Evolutionary conservation across 2,329 filamentous ascomycete species (phyloP), one percentile per base, ranked within the genome.

Genomic region (Aspergillus nomiae): DNA sequence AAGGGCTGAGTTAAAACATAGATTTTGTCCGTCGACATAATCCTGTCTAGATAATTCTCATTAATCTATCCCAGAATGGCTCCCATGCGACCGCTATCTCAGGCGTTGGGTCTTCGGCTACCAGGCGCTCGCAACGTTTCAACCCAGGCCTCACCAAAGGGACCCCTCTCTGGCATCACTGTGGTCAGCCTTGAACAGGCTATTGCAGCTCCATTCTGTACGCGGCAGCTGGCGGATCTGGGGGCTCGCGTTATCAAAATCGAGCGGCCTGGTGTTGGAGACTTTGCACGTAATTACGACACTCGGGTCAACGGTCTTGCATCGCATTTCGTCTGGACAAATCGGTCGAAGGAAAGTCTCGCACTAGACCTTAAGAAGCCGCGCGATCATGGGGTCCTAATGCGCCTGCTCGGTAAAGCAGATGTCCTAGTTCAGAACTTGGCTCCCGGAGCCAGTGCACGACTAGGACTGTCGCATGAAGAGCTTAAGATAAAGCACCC

Each of bases 271-370:
- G 78, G 73, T 0, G 79, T 79, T 0, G 84, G 84, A 1, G 84
- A 86, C 67, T 86, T 86, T 67, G 84, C 84, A 0, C 80, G 83
- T 1, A 72, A 78, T 14, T 85, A 85, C 64, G 84, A 86, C 67
- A 78, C 73, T 0, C 79, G 83, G 10, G 83, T 85, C 2, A 76
- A 80, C 9, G 84, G 84, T 0, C 72, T 84, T 16, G 75, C 82
- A 0, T 86, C 84, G 0, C 84, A 86, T 67, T 86, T 86, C 61
- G 78, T 86, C n/a, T 86, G 84, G 84, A 77, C 81, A 0, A 86
- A 85, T 63, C 78, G 84, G 26, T 84, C 83, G 8, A 86, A 86
- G 59, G 83, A 86, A 68, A 84, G 82, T 55, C 71, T 86, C 10
- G 82, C 82, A 0, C 75, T 86, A 0, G 80, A 86, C 48, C 66